Base-by-base conservation (phyloP, 208 protist species). In the Trypanosoma lewisi region DNA sequence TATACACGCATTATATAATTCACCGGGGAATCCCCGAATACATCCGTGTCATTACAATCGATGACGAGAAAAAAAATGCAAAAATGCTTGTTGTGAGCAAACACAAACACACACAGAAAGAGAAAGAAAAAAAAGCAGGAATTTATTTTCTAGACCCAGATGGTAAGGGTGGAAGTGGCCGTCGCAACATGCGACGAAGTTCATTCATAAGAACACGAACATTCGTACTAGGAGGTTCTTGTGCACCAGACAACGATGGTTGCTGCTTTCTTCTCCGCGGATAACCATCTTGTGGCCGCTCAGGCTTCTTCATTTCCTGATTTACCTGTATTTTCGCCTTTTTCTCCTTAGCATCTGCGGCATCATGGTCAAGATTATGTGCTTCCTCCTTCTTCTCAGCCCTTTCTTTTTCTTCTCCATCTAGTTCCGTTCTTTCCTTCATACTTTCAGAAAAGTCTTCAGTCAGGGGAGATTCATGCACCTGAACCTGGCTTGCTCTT, bases 141-240 rank as follows among this genome's bases (percentile, higher is more conserved):
- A 47, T 14, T 41, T 33, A 6, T n/a, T n/a, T 33, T 30, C 49
- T 55, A 37, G 52, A 56, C 37, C 33, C 30, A 55, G 44, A 8
- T n/a, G 89, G 86, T 23, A 95, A 55, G 2, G 80, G 71, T 4
- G 87, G 85, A 7, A 94, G 74, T 19, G 90, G 90, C 28, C 81
- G 78, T 23, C 87, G 86, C 48, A 96, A 71, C 70, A 96, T 77
- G 7, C 59, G 70, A 21, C 82, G 78, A 27, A 96, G 75, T 64
- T 96, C 87, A 30, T 71, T 80, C 63, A 96, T 82, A 34, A 87
- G 83, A 14, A 79, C 69, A 60, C 89, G 90, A 30, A 89, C 87
- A 70, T 89, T 95, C 14, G 75, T 75, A 50, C 47, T 80, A 0
- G 74, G 66, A 9, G 83, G 79, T 17, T 75, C 87, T 34, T 78